Percentiles rank a stretch among this genome's conserved stretches.
phyloP scores from a whole-genome alignment of 345 rosid genomes.

The Rhodomyrtus tomentosa region DNA sequence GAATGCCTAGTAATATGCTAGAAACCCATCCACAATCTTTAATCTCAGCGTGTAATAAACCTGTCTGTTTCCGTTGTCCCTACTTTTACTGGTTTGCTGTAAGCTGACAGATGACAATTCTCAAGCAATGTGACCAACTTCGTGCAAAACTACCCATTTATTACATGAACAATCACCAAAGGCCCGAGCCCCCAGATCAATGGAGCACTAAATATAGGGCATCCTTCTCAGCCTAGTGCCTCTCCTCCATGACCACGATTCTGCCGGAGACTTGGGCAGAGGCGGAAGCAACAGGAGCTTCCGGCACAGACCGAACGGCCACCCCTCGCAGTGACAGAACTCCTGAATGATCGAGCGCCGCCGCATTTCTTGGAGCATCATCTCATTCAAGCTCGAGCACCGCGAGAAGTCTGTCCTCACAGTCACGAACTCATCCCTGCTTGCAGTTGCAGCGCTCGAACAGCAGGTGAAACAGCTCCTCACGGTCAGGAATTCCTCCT shows the following conservation, averaged over 20 bases:
- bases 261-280: conserved; percentile 80
- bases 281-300: conserved; percentile 76
- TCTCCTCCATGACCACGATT: conserved; percentile 85
- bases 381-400: conserved; percentile 41
- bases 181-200: not conserved
- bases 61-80: not conserved
- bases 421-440: conserved; percentile 45
- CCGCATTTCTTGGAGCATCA: conserved; percentile 27
- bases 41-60: not conserved
- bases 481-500: conserved; percentile 48
- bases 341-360: conserved; percentile 51
- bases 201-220: conserved; percentile 12
- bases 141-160: not conserved
- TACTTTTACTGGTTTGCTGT: not conserved
- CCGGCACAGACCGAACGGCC: conserved; percentile 91
- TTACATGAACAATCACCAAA: not conserved
- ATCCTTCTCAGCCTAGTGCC: conserved; percentile 24
- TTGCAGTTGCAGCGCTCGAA: conserved; percentile 25
- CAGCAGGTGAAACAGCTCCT: conserved; percentile 56
- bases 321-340: conserved; percentile 70
- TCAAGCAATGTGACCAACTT: not conserved
- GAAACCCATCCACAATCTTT: not conserved
- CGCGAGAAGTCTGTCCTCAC: conserved; percentile 45
- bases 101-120: not conserved
- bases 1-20: not conserved